Evolutionary conservation across 768 basidiomycete genomes (phyloP).

Genomic region (Termitomyces sp.): DNA sequence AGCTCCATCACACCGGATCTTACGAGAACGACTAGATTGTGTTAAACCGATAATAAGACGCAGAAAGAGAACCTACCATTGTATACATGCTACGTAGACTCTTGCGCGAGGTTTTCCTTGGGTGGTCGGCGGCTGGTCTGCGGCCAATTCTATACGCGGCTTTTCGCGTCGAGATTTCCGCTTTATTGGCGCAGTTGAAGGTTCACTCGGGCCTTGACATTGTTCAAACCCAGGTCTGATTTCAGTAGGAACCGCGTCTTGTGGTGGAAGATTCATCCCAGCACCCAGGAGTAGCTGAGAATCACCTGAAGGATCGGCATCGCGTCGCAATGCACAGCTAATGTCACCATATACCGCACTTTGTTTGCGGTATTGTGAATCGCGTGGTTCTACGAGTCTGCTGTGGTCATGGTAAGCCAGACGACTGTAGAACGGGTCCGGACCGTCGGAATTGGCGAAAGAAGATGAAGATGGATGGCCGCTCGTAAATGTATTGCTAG

Average conservation of each 20-base stretch:
- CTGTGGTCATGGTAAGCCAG: slow-evolving; percentile 1
- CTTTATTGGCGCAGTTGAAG: slow-evolving; percentile 11
- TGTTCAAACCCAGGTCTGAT: not conserved
- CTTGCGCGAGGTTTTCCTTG: slow-evolving; percentile 73
- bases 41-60: not conserved
- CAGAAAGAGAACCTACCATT: slow-evolving; percentile 47
- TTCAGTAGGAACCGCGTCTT: not conserved
- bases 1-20: slow-evolving; percentile 79
- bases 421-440: slow-evolving; percentile 1
- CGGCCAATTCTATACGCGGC: slow-evolving; percentile 59
- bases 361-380: not conserved
- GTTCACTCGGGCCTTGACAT: not conserved
- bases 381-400: not conserved
- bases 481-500: not conserved
- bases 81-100: slow-evolving; percentile 75
- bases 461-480: not conserved
- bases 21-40: slow-evolving; percentile 58
- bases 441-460: slow-evolving; percentile 1
- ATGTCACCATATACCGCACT: not conserved
- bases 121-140: slow-evolving; percentile 75
- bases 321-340: slow-evolving; percentile 3
- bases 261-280: not conserved
- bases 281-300: not conserved
- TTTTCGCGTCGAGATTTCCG: slow-evolving; percentile 49
- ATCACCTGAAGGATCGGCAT: slow-evolving; percentile 3